Conservation (phyloP, 2,329 filamentous ascomycete genomes). For the Cucurbitaria berberidis region DNA sequence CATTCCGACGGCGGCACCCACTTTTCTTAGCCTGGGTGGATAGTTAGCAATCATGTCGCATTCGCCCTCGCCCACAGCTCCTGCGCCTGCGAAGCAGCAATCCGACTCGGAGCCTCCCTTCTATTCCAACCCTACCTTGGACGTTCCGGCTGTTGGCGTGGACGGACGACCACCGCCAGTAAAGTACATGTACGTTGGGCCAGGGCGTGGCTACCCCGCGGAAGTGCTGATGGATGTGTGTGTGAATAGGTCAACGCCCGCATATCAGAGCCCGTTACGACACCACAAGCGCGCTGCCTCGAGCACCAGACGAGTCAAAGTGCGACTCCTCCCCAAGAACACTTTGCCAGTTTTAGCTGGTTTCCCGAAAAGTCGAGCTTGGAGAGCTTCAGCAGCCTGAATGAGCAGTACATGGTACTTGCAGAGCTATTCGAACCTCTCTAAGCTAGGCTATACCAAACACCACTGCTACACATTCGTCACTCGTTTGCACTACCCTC, state of each 20-base stretch:
- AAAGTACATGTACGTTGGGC: constrained; percentile 56
- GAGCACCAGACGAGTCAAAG: constrained; percentile 67
- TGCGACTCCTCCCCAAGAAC: constrained; percentile 33
- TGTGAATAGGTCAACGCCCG: constrained; percentile 59
- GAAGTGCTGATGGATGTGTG: constrained; percentile 35
- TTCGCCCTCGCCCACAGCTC: constrained; percentile 22
- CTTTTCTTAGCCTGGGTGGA: constrained; percentile 6
- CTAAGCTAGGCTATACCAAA: background rate
- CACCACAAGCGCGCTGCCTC: constrained; percentile 69
- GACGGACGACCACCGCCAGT: constrained; percentile 52
- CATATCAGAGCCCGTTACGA: constrained; percentile 67
- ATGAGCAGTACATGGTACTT: background rate
- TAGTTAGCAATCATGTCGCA: constrained; percentile 23
- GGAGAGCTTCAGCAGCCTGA: background rate
- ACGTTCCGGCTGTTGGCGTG: constrained; percentile 50
- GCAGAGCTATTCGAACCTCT: background rate
- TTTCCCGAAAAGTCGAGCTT: background rate
- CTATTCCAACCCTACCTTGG: constrained; percentile 56
- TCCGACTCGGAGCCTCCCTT: constrained; percentile 43
- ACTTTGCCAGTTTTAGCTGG: background rate
- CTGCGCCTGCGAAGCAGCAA: constrained; percentile 21
- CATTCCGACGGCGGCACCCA: constrained; percentile 1
- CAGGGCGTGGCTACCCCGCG: constrained; percentile 28
- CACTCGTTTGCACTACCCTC: background rate
- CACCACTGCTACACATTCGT: background rate